A percentile compares a stretch with the other conserved stretches of the same genome.
Evolutionary conservation across 768 basidiomycete genomes (phyloP).

Genomic region (Amanita jacksonii): DNA sequence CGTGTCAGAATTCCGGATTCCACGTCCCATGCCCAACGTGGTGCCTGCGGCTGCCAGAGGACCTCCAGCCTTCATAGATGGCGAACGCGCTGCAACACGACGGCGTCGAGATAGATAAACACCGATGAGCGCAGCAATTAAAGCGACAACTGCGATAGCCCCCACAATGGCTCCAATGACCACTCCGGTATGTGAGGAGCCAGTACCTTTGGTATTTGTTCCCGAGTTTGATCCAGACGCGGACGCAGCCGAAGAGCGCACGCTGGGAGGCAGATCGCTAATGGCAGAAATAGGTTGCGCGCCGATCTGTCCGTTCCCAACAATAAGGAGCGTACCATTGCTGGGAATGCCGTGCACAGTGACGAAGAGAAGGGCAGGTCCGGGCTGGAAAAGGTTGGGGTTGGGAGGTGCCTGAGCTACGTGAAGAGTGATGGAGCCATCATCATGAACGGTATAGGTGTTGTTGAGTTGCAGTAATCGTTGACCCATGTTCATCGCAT

Average conservation of each 20-base stretch:
- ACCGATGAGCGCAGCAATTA: constrained; percentile 44
- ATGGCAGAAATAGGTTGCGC: constrained; percentile 45
- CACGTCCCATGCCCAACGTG: constrained; percentile 17
- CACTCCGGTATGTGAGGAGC: constrained; percentile 26
- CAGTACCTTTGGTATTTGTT: constrained; percentile 8
- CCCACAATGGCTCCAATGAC: constrained; percentile 45
- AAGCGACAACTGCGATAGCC: constrained; percentile 40
- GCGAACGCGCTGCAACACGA: constrained; percentile 26
- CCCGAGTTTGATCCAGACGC: constrained; percentile 21
- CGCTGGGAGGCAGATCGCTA: constrained; percentile 39
- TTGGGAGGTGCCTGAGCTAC: constrained; percentile 79
- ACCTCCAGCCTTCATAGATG: constrained; percentile 16
- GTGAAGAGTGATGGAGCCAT: constrained; percentile 71
- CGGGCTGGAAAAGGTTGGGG: constrained; percentile 81
- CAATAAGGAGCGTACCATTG: constrained; percentile 64
- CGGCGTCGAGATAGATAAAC: constrained; percentile 42
- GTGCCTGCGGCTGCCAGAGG: constrained; percentile 20
- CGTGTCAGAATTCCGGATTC: constrained; percentile 46
- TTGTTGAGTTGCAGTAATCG: constrained; percentile 74
- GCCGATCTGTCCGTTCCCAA: constrained; percentile 75
- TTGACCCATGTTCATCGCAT: constrained; percentile 87
- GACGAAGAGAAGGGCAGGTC: constrained; percentile 78
- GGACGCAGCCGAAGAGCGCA: constrained; percentile 32
- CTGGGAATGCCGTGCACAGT: constrained; percentile 80
- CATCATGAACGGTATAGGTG: constrained; percentile 72